Conservation (phyloP, 1,284 basidiomycete species). For the Meripilus lineatus region DNA sequence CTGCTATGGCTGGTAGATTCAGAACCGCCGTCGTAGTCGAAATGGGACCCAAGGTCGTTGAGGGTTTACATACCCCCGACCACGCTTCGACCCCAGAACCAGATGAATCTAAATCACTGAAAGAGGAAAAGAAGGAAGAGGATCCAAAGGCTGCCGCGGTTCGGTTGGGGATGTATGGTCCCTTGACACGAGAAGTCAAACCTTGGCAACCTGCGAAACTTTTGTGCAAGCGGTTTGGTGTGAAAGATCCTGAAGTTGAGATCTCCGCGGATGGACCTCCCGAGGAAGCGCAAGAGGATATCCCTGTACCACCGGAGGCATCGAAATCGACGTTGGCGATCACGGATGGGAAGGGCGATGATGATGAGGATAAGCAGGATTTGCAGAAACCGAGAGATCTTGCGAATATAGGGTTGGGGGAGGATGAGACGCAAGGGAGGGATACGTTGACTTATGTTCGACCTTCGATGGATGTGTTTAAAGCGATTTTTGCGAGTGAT, state of each 20-base stretch:
- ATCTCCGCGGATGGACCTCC: conserved; percentile 12
- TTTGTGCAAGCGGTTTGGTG: conserved; percentile 92
- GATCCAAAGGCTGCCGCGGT: conserved; percentile 81
- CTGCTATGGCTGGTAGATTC: conserved; percentile 91
- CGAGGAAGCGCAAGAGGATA: conserved; percentile 4
- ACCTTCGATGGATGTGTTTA: conserved; percentile 91
- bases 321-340: conserved; percentile 16
- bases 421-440: conserved; percentile 81
- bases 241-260: conserved; percentile 70
- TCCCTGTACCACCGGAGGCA: conserved; percentile 14
- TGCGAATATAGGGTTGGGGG: conserved; percentile 79
- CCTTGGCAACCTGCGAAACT: conserved; percentile 79
- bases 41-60: conserved; percentile 57
- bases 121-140: conserved; percentile 45
- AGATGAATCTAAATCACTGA: conserved; percentile 24
- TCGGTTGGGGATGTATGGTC: conserved; percentile 82
- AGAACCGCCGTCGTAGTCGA: conserved; percentile 70
- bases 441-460: conserved; percentile 86
- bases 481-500: conserved; percentile 90
- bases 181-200: conserved; percentile 70
- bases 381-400: conserved; percentile 41
- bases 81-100: conserved; percentile 33
- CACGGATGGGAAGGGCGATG: conserved; percentile 16
- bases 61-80: conserved; percentile 70
- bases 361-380: conserved; percentile 4